Evolutionary conservation across 2,329 filamentous ascomycete species (phyloP), one percentile per base, ranked within the genome.

Genomic region (Phialophora expanda): DNA sequence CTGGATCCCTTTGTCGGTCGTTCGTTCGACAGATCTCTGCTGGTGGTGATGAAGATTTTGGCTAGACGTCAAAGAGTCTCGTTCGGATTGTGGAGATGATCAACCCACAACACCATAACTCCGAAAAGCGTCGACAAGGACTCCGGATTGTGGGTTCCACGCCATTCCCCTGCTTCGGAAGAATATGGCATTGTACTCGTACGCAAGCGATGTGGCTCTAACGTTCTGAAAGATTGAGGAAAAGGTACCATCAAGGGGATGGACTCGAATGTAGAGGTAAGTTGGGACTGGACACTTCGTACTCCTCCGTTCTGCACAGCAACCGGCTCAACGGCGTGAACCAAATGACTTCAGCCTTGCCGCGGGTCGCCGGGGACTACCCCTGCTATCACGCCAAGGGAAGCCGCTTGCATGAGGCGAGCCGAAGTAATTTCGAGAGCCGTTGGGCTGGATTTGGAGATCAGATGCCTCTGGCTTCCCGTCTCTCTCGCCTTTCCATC

Each of bases 401-500:
- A 9, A n/a, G 24, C 26, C n/a, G 6, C 41, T 14, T 17, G 32
- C 41, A 60, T 60, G n/a, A 60, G 57, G 57, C 28, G 57, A 32
- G 46, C 57, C 44, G 50, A 51, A 28, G 41, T 34, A 60, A 60
- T 60, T 60, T 60, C 57, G 50, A 24, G 34, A 34, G 57, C 44
- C 28, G 26, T 59, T 60, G 44, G 57, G 30, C 57, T 60, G 44
- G 48, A 4, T 22, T 60, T 41, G 46, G 41, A 28, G 57, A 60
- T 38, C 57, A 28, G 8, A 22, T 51, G 11, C 57, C 26, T n/a
- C 5, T 32, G 20, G 28, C 20, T 12, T 22, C 6, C 48, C 20
- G 32, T 17, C 26, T 7, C 38, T 30, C 22, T 51, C 48, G 26
- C n/a, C n/a, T 51, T 51, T 48, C 26, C 34, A 30, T 26, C 57